A percentile compares a stretch with the other conserved stretches of the same genome.
phyloP scores from a whole-genome alignment of 768 basidiomycete species.

The Boletus sp. region DNA sequence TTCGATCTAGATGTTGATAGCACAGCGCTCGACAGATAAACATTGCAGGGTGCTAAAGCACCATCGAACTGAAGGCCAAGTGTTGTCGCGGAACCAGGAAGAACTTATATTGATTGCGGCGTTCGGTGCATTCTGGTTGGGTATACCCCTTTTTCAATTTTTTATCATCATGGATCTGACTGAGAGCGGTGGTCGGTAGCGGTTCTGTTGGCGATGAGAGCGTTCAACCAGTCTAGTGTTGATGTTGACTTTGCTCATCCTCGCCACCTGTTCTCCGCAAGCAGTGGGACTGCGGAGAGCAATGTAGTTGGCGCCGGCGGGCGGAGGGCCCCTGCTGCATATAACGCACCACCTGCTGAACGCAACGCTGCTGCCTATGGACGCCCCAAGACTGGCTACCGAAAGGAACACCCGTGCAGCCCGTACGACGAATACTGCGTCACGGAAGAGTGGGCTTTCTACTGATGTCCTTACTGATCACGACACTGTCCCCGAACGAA shows the following conservation, averaged over 20 bases:
- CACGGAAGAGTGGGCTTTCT: conserved; percentile 66
- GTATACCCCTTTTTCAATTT: conserved; percentile 38
- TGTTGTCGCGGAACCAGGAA: conserved; percentile 68
- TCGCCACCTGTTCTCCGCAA: conserved; percentile 31
- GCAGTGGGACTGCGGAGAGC: conserved; percentile 33
- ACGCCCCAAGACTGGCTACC: conserved; percentile 31
- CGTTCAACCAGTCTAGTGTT: conserved; percentile 31
- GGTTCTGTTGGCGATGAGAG: conserved; percentile 41
- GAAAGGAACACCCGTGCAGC: conserved; percentile 51
- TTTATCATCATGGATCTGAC: conserved; percentile 1
- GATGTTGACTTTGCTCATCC: conserved; percentile 31
- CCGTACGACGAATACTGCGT: conserved; percentile 64
- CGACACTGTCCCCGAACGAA: background rate
- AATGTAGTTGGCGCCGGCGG: conserved; percentile 33
- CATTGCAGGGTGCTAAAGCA: conserved; percentile 60
- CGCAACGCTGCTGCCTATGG: conserved; percentile 30
- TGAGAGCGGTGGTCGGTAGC: conserved; percentile 26
- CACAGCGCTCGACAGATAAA: background rate
- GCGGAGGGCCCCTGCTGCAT: conserved; percentile 22
- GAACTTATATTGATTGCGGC: conserved; percentile 70
- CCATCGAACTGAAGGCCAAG: conserved; percentile 51
- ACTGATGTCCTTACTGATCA: conserved; percentile 18
- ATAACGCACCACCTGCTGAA: conserved; percentile 23
- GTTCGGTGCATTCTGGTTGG: conserved; percentile 73
- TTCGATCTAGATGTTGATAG: background rate